Evolutionary conservation across 2,329 filamentous ascomycete species (phyloP), one percentile per base, ranked within the genome.

Genomic region (Pezicula neosporulosa): DNA sequence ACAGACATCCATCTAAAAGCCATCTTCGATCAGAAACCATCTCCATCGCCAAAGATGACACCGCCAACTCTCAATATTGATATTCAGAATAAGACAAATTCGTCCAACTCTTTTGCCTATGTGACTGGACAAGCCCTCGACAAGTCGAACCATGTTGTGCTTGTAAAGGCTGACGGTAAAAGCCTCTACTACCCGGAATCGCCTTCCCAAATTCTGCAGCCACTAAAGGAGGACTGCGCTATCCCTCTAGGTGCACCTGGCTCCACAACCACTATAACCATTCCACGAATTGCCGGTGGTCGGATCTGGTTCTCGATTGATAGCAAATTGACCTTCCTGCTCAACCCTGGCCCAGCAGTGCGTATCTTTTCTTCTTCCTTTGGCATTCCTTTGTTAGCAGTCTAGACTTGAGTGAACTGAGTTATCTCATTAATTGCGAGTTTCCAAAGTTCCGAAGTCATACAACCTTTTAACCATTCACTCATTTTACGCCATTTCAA

Each of bases 241-340:
- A 90, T 92, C 58, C 66, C 73, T 0, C 72, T 92, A 4, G 86
- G 86, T n/a, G 72, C 74, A 0, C 76, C 83, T 0, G 86, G 87
- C 8, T 71, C 74, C 44, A 81, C 79, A 1, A 78, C 72, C 19
- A 81, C 73, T 2, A 73, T 88, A 27, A 84, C 79, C 2, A 82
- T 91, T 54, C 88, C 87, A 13, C 83, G 83, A 54, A 77, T 90
- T 21, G 85, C 80, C 3, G 87, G 87, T 33, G 86, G 81, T 2
- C 79, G 88, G 51, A 81, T 92, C 64, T 92, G 85, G 83, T 87
- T 89, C 67, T 82, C 77, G 49, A 72, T 80, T 51, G 80, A 78
- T 56, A 70, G 69, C 45, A 77, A 77, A 28, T 74, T 91, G 44
- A 82, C 76, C 1, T 90, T 90, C 67, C 72, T 80, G 15, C 67